Conservation (phyloP, 306 rosid genomes). For the peach (Prunus persica) region DNA sequence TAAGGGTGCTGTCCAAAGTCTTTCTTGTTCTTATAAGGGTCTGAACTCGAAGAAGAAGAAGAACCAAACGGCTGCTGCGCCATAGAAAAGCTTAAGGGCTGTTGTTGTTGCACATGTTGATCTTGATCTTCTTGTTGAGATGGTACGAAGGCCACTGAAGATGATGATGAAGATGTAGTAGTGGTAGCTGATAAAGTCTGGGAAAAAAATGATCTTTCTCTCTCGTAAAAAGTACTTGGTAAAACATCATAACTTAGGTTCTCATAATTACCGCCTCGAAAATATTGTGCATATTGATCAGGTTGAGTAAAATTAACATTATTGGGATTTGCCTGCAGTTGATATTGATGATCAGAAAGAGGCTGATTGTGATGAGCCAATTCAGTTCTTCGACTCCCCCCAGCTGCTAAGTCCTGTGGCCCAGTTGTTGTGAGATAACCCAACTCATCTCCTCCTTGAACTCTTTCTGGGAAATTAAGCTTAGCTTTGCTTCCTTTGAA, state of each 20-base stretch:
- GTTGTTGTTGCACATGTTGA: not conserved
- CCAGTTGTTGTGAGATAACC: slow-evolving; percentile 1
- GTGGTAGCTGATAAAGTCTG: slow-evolving; percentile 13
- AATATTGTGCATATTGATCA: slow-evolving; percentile 7
- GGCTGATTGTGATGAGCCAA: not conserved
- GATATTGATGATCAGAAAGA: slow-evolving; percentile 4
- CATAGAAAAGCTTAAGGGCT: slow-evolving; percentile 24
- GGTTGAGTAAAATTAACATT: not conserved
- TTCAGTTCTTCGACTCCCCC: not conserved
- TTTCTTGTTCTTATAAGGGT: slow-evolving; percentile 29
- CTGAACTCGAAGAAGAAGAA: slow-evolving; percentile 26
- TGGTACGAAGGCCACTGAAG: slow-evolving; percentile 16
- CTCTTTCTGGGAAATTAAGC: slow-evolving; percentile 76
- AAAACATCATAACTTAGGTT: not conserved
- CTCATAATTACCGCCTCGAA: not conserved
- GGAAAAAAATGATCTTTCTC: slow-evolving; percentile 23
- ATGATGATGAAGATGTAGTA: slow-evolving; percentile 21
- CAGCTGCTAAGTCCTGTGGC: not conserved
- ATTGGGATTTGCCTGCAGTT: not conserved
- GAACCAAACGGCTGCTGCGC: slow-evolving; percentile 31
- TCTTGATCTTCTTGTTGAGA: slow-evolving; percentile 32
- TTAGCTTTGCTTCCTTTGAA: slow-evolving; percentile 89
- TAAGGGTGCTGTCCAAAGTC: slow-evolving; percentile 24
- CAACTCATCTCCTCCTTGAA: slow-evolving; percentile 33
- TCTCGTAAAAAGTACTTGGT: not conserved